Evolutionary conservation across 495 filamentous ascomycete species (phyloP), one percentile per base, ranked within the genome.

Genomic region (Penicillium simplicissimum): DNA sequence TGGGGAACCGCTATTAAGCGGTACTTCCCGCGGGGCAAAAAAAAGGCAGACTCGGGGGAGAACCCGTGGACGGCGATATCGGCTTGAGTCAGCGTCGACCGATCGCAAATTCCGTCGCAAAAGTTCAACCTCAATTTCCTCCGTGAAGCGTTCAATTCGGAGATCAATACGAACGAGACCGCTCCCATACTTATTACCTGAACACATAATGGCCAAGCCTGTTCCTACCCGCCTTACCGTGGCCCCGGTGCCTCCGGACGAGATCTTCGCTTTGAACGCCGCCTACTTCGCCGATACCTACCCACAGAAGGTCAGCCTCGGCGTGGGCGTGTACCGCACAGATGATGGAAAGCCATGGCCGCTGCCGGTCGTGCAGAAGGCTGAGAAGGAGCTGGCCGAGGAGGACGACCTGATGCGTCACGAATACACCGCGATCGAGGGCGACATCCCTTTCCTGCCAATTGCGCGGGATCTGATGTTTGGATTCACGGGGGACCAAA

Each of bases 331-430:
- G 35, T 84, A 82, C 71, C 79, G 81, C 54, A 82, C 81, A 47
- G 77, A 82, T 43, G 76, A 83, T 57, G 81, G 76, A 54, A 77
- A 82, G 67, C 81, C 82, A 51, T 84, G 82, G 82, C 74, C 79
- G 15, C 65, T 84, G 9, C 79, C 80, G 13, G 73, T 73, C 17
- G 80, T 84, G 14, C 63, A 76, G 47, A 74, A 77, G 68, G 79
- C 76, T 21, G 77, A 81, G 67, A 71, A 76, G 67, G 62, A 71
- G 34, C 66, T 80, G 19, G 68, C 70, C 14, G 71, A 60, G 21
- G 75, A 77, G 23, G 64, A 77, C 59, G 76, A 76, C 52, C 65
- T 71, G 33, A 75, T 74, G 65, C 74, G 79, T 49, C 79, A 81
- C 57, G 79, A 81, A 63, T 81, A 81, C 65, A 77, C 76, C 17